Conservation (phyloP, 768 basidiomycete species). For the Dentipellis fragilis region DNA sequence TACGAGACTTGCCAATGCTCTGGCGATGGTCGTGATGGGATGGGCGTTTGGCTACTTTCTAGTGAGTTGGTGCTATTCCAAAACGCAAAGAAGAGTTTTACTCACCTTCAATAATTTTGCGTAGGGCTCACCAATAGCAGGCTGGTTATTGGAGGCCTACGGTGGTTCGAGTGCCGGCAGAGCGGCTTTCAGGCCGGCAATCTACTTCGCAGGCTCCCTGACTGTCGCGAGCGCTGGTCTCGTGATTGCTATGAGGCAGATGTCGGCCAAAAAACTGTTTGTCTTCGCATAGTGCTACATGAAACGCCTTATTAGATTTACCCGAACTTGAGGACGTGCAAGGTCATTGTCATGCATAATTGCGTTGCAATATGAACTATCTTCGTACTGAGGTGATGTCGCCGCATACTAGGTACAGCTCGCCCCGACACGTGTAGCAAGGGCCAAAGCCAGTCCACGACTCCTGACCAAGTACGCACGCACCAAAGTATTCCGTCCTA, state of each 20-base stretch:
- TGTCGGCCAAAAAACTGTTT: background rate
- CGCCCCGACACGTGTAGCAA: too few relatives aligned
- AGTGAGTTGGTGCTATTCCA: constrained; percentile 3
- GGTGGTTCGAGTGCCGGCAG: constrained; percentile 15
- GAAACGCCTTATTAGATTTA: too few relatives aligned
- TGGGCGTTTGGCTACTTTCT: constrained; percentile 22
- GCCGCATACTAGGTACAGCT: too few relatives aligned
- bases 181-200: constrained; percentile 20
- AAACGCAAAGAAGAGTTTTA: too few relatives aligned
- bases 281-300: background rate
- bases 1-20: constrained; percentile 20
- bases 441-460: too few relatives aligned
- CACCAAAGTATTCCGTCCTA: too few relatives aligned
- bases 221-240: constrained; percentile 18
- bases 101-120: too few relatives aligned
- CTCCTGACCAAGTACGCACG: too few relatives aligned
- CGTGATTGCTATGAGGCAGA: constrained; percentile 8
- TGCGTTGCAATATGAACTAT: too few relatives aligned
- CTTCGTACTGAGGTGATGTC: too few relatives aligned
- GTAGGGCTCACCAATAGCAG: constrained; percentile 21
- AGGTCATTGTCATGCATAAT: too few relatives aligned
- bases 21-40: constrained; percentile 25
- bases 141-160: constrained; percentile 20
- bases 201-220: constrained; percentile 21
- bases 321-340: too few relatives aligned